Base-by-base conservation (phyloP, 192 early-diverging fungal species). In the Thamnidium elegans region DNA sequence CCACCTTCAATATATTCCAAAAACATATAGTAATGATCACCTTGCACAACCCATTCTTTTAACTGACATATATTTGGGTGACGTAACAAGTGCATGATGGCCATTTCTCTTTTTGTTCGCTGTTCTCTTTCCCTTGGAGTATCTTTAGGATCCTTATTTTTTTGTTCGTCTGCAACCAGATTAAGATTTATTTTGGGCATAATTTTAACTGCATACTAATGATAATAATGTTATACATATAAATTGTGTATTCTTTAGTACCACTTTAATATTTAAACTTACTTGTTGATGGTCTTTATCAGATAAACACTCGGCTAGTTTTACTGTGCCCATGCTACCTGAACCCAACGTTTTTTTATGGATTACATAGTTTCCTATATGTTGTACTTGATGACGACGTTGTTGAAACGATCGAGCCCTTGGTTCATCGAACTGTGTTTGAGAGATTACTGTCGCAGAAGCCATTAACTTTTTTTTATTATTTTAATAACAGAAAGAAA, bases 31-130 rank as follows among this genome's bases (percentile, higher is more conserved):
- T 87, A 90, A 61, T 75, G 79, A 58, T 87, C 83, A 30, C 78
- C 70, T 7, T 81, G 80, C 54, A 87, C 81, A 14, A 82, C 64
- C 51, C 88, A 84, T 34, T 92, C 87, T 56, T 83, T 80, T 15
- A 91, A 69, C 60, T 84, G 79, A 67, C 90, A 88, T 54, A 94
- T 94, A 70, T 94, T 85, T 32, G 92, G 90, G 58, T 94, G 92
- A 60, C 88, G 78, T 14, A 94, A 82, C 32, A 94, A 76, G 51
- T 89, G 86, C 51, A 94, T 81, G 55, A 91, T 85, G 45, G 76
- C 76, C 45, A 85, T 82, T 65, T 88, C 86, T 44, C 92, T 79
- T n/a, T 45, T 50, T 14, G 64, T 71, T n/a, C 69, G 39, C 17
- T 60, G 69, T 36, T 66, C 63, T 26, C 83, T 5, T 74, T 79